Evolutionary conservation across 371 early-diverging fungal genomes (phyloP).

Genomic region (Syncephalastrum monosporum): DNA sequence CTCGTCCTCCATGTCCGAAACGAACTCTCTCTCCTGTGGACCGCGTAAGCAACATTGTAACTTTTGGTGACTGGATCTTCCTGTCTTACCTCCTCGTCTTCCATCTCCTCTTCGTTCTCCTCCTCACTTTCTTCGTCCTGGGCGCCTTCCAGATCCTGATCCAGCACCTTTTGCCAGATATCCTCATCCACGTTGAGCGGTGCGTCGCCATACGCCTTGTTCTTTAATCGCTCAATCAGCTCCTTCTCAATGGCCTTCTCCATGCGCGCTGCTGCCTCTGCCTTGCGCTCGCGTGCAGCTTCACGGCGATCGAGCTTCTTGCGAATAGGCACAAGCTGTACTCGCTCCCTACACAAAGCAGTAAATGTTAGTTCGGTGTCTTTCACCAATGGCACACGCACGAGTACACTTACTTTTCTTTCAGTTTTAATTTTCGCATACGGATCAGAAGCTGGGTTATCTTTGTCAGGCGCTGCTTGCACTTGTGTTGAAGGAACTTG

Average conservation of each 20-base stretch:
- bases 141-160: conserved; percentile 65
- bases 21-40: conserved; percentile 18
- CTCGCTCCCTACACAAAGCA: conserved; percentile 39
- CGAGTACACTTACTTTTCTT: conserved; percentile 59
- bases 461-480: conserved; percentile 98
- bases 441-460: conserved; percentile 96
- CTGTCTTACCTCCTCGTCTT: conserved; percentile 54
- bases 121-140: conserved; percentile 78
- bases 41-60: background rate
- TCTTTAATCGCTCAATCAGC: conserved; percentile 91
- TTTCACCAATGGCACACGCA: background rate
- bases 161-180: conserved; percentile 78
- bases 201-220: conserved; percentile 91
- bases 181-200: conserved; percentile 89
- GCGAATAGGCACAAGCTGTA: conserved; percentile 85
- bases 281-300: conserved; percentile 87
- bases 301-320: conserved; percentile 96
- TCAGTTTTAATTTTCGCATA: conserved; percentile 89
- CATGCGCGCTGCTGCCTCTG: conserved; percentile 92
- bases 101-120: conserved; percentile 58
- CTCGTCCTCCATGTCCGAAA: conserved; percentile 23
- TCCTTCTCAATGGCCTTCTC: conserved; percentile 98
- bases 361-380: background rate
- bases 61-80: conserved; percentile 13
- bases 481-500: conserved; percentile 90